Conservation (phyloP, 108 stramenopile genomes). For the Craspedostauros australis region DNA sequence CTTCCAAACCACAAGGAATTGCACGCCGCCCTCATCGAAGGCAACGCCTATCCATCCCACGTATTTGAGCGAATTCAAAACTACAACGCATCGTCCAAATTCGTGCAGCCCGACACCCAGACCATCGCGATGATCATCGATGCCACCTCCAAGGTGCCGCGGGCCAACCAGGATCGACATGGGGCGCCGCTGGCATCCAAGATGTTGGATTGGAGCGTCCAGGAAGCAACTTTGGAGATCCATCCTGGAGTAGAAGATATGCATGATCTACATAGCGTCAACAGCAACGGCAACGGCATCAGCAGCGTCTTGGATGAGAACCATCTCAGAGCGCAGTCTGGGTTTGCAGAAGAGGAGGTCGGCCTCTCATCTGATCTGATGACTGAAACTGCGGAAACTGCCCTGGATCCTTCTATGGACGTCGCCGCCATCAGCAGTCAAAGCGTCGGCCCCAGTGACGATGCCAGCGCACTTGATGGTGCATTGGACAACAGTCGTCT, state of each 20-base stretch:
- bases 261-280: not conserved
- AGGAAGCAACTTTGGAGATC: constrained; percentile 6
- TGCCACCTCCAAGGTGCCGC: constrained; percentile 6
- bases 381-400: too few relatives aligned
- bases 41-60: constrained; percentile 6
- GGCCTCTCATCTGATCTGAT: too few relatives aligned
- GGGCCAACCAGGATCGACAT: constrained; percentile 4
- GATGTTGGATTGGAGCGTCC: constrained; percentile 10
- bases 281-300: not conserved
- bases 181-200: constrained; percentile 7
- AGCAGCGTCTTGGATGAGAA: too few relatives aligned
- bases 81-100: not conserved
- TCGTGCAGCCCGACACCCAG: constrained; percentile 28
- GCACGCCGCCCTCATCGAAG: too few relatives aligned
- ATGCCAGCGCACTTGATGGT: too few relatives aligned
- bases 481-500: too few relatives aligned
- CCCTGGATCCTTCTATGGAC: too few relatives aligned
- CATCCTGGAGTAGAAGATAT: not conserved
- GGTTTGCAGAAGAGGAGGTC: too few relatives aligned
- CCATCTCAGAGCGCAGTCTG: too few relatives aligned
- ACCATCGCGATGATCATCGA: constrained; percentile 31
- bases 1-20: too few relatives aligned
- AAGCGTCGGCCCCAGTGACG: too few relatives aligned
- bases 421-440: too few relatives aligned
- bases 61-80: constrained; percentile 11